Conservation (phyloP, 441 rosid genomes). For the Macaranga tanarius region DNA sequence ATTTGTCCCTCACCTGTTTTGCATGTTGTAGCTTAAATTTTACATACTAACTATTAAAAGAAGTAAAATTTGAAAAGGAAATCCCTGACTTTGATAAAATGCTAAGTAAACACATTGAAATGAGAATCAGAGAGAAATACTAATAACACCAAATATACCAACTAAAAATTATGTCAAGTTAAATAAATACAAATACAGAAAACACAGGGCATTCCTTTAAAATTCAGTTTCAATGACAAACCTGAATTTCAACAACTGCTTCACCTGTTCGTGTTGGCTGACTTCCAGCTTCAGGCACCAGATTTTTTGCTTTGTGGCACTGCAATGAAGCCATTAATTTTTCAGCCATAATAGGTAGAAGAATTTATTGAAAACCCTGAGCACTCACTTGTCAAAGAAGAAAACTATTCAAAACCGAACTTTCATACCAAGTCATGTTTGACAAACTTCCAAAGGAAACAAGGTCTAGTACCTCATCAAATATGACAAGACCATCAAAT, state of each 20-base stretch:
- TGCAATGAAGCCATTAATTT: conserved; percentile 41
- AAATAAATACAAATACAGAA: neutral
- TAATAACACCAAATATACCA: neutral
- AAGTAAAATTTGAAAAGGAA: neutral
- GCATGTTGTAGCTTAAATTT: neutral
- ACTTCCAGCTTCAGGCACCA: conserved; percentile 99
- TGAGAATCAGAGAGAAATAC: too few relatives aligned
- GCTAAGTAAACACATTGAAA: neutral
- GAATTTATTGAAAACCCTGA: conserved; percentile 24
- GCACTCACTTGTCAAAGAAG: conserved; percentile 18
- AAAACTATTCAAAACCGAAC: conserved; percentile 10
- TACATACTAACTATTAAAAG: neutral
- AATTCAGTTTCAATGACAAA: conserved; percentile 30
- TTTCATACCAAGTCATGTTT: conserved; percentile 19
- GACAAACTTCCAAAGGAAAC: conserved; percentile 24
- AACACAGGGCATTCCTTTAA: neutral
- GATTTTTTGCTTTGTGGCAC: conserved; percentile 99
- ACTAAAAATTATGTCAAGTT: neutral
- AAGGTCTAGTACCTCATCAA: conserved; percentile 71
- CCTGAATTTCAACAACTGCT: conserved; percentile 98
- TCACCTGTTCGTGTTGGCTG: conserved; percentile 99
- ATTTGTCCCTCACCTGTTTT: neutral
- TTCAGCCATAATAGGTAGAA: conserved; percentile 34
- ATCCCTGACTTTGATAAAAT: neutral
- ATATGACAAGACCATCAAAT: conserved; percentile 85